phyloP scores from a whole-genome alignment of 1,284 basidiomycete genomes.

The Pterulicium gracile region DNA sequence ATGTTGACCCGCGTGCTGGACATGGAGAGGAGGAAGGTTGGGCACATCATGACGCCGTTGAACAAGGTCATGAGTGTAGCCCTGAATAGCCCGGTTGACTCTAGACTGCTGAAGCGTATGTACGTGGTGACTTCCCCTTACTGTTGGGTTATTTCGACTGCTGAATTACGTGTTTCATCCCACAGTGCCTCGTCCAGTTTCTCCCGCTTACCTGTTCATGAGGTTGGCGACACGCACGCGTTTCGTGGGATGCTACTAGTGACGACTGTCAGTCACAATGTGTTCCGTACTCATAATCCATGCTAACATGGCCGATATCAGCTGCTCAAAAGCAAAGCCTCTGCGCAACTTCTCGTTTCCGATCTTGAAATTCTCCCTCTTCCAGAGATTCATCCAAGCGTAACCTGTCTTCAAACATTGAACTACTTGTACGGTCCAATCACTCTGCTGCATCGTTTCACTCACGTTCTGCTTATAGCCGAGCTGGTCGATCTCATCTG shows the following conservation, averaged over 20 bases:
- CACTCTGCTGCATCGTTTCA: not conserved
- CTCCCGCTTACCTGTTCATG: constrained; percentile 89
- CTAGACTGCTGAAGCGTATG: too few species aligned
- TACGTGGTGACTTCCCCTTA: constrained; percentile 37
- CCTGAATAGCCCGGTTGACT: constrained; percentile 67
- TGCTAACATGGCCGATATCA: too few species aligned
- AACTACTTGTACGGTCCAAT: constrained; percentile 69
- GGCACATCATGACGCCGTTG: constrained; percentile 83
- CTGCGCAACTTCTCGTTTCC: constrained; percentile 68
- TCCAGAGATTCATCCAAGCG: constrained; percentile 81
- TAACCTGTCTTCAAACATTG: constrained; percentile 78
- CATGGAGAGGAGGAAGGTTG: constrained; percentile 75
- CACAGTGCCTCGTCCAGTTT: constrained; percentile 70
- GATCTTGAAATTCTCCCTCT: constrained; percentile 71
- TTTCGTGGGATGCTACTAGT: constrained; percentile 86
- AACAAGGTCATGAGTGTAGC: constrained; percentile 72
- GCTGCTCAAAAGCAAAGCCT: constrained; percentile 82
- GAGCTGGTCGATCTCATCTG: constrained; percentile 91
- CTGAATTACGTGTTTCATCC: not conserved
- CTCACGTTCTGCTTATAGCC: constrained; percentile 44
- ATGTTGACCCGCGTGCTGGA: constrained; percentile 86
- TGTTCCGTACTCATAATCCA: too few species aligned
- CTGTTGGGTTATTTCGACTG: too few species aligned
- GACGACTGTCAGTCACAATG: constrained; percentile 53
- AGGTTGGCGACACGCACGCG: constrained; percentile 60